Conservation (phyloP, 257 asterid genomes). For the Phtheirospermum japonicum region DNA sequence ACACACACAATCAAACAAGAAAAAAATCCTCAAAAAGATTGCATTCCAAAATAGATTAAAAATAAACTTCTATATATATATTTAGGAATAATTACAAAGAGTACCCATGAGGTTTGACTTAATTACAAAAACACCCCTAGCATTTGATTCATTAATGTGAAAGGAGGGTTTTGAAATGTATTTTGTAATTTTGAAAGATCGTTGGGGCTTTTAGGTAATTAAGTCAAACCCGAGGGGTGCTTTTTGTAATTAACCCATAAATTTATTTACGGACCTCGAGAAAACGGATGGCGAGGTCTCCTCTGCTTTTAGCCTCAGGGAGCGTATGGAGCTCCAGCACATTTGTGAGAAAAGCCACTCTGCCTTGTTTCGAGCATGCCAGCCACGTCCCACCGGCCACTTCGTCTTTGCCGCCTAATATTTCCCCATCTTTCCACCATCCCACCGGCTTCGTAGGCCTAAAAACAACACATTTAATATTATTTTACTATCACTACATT, state of each 20-base stretch:
- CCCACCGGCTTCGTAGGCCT: slow-evolving; percentile 71
- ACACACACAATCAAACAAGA: neutral
- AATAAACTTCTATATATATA: too few species aligned
- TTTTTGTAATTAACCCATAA: too few species aligned
- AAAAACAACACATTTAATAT: neutral
- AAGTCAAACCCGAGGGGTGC: too few species aligned
- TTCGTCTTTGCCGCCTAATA: slow-evolving; percentile 67
- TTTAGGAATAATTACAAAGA: too few species aligned
- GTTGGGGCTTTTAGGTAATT: too few species aligned
- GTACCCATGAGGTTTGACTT: too few species aligned
- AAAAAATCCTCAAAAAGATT: neutral
- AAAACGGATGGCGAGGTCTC: slow-evolving; percentile 61
- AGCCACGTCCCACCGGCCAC: slow-evolving; percentile 78
- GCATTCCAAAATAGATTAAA: too few species aligned
- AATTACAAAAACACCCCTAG: neutral
- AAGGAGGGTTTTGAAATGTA: too few species aligned
- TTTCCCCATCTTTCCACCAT: slow-evolving; percentile 70
- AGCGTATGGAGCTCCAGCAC: slow-evolving; percentile 50
- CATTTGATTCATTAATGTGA: too few species aligned
- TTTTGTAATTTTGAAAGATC: too few species aligned
- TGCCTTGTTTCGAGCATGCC: slow-evolving; percentile 60
- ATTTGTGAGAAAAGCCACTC: slow-evolving; percentile 64
- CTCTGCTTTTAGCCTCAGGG: slow-evolving; percentile 65
- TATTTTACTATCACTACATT: neutral
- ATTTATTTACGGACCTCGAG: slow-evolving; percentile 43